Evolutionary conservation across 768 basidiomycete genomes (phyloP).

Genomic region (Tulasnella sp.): DNA sequence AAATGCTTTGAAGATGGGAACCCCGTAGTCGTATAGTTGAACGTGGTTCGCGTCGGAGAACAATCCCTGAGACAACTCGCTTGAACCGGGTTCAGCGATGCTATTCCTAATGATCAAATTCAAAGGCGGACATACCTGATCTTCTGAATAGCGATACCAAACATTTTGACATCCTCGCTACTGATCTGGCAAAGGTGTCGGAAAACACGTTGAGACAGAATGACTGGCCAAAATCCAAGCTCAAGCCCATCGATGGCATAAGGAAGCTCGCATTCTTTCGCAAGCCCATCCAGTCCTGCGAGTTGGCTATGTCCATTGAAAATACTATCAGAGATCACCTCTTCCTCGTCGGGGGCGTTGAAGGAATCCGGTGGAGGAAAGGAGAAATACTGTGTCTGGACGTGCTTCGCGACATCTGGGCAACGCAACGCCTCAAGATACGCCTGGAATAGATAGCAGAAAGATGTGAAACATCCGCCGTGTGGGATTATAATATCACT

Average conservation of each 20-base stretch:
- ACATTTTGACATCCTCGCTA: background rate
- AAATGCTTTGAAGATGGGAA: conserved; percentile 61
- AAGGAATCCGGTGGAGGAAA: background rate
- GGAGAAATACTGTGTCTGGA: background rate
- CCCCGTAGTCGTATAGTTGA: conserved; percentile 37
- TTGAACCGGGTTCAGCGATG: too few relatives aligned
- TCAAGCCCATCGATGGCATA: background rate
- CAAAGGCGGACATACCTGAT: background rate
- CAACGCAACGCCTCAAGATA: background rate
- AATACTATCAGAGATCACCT: background rate
- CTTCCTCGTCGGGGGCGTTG: background rate
- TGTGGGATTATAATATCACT: background rate
- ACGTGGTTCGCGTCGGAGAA: conserved; percentile 65
- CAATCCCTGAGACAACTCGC: conserved; percentile 57
- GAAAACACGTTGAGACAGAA: background rate
- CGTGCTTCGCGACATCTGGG: background rate
- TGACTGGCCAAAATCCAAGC: background rate
- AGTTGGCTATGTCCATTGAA: background rate
- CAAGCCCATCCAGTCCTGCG: background rate
- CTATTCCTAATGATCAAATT: too few relatives aligned
- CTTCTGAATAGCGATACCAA: background rate
- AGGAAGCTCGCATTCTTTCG: background rate
- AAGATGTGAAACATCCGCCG: background rate
- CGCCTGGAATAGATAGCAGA: background rate
- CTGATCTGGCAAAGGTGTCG: background rate